Evolutionary conservation across 1,284 basidiomycete species (phyloP).

Genomic region (Pholiota adiposa): DNA sequence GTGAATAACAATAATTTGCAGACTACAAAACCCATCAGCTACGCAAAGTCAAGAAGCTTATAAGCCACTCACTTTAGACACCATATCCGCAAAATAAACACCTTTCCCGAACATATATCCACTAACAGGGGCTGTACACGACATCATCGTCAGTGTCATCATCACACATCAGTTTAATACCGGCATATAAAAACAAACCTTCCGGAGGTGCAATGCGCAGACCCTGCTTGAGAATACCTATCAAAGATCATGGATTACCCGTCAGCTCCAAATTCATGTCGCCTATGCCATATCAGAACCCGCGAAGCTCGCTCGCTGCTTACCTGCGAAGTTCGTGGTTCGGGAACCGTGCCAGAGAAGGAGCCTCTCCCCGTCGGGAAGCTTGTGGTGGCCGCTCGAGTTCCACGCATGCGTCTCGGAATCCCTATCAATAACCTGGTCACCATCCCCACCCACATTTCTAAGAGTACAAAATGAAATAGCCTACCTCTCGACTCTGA

Average conservation of each 20-base stretch:
- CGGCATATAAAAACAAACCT: not conserved
- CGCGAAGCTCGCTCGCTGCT: not conserved
- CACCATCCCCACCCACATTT: no score
- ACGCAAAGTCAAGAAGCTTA: not conserved
- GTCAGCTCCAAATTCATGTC: not conserved
- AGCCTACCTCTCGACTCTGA: conserved; percentile 12
- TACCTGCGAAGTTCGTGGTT: conserved; percentile 16
- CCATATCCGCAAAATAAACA: conserved; percentile 17
- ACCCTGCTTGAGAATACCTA: conserved; percentile 17
- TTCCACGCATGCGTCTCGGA: conserved; percentile 14
- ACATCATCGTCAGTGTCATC: not conserved
- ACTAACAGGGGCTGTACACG: conserved; percentile 5
- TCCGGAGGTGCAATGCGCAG: conserved; percentile 16
- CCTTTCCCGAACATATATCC: conserved; percentile 19
- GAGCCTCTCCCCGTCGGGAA: conserved; percentile 11
- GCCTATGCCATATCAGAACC: not conserved
- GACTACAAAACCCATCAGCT: not conserved
- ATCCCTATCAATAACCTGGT: not conserved
- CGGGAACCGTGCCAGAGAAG: conserved; percentile 15
- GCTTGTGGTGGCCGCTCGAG: not conserved
- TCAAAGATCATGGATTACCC: not conserved
- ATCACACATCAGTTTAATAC: no score
- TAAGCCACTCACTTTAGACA: conserved; percentile 5
- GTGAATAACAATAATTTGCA: conserved; percentile 11
- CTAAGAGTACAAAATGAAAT: not conserved